A percentile compares a stretch with the other conserved stretches of the same genome.
phyloP scores from a whole-genome alignment of 2,329 filamentous ascomycete genomes.

The Mycosphaerelloides madeirae region DNA sequence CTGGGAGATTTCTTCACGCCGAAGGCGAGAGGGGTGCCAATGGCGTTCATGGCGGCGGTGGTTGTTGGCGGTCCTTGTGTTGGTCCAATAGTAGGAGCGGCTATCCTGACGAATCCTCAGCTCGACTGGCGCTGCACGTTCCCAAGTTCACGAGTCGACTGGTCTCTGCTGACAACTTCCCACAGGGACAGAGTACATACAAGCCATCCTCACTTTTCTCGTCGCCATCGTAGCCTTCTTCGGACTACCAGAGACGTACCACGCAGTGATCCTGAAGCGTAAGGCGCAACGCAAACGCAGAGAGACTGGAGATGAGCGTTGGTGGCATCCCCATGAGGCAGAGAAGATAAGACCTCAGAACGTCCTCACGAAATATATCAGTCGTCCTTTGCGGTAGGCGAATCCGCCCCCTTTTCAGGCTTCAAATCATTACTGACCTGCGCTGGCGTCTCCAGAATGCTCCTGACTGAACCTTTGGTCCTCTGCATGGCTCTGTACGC shows the following conservation, averaged over 20 bases:
- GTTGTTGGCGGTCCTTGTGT: conserved; percentile 35
- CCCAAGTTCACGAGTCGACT: too few relatives aligned
- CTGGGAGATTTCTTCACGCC: conserved; percentile 40
- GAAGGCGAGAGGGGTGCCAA: conserved; percentile 34
- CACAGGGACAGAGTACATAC: conserved; percentile 2
- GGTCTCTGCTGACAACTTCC: neutral
- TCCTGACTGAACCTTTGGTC: conserved; percentile 45
- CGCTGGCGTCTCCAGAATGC: too few relatives aligned
- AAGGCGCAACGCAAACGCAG: conserved; percentile 36
- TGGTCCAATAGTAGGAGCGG: conserved; percentile 39
- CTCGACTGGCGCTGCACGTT: conserved; percentile 23
- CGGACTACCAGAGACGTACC: conserved; percentile 6
- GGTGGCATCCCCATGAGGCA: conserved; percentile 42
- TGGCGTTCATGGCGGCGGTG: conserved; percentile 35
- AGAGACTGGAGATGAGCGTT: neutral
- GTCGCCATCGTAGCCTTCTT: neutral
- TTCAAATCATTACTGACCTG: too few relatives aligned
- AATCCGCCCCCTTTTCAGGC: neutral
- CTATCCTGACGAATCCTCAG: conserved; percentile 34
- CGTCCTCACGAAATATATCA: conserved; percentile 40
- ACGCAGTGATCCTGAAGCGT: conserved; percentile 32
- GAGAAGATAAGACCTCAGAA: conserved; percentile 38
- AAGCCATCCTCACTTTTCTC: conserved; percentile 2
- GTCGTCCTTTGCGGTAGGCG: conserved; percentile 30
- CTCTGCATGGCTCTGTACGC: conserved; percentile 22